These are phyloP conservation scores for Fusarium camptoceras DNA, from an alignment of 2,329 filamentous ascomycete genomes.

Conservation along the genomic window DNA sequence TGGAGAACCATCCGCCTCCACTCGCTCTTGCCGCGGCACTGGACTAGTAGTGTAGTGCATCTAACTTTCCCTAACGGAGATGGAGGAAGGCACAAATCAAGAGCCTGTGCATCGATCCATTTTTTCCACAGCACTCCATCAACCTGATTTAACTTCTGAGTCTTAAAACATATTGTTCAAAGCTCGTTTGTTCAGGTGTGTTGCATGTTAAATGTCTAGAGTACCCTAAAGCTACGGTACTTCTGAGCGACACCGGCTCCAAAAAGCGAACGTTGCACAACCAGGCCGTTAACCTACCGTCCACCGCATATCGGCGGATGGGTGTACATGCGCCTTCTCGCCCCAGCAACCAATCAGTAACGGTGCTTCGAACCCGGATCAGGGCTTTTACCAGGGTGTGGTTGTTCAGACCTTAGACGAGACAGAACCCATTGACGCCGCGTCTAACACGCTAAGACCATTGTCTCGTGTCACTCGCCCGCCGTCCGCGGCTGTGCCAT, in stretches of 20 bases:
- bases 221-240: neutral
- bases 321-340: slow-evolving; percentile 37
- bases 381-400: slow-evolving; percentile 25
- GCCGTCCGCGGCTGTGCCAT: slow-evolving; percentile 48
- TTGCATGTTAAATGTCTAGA: neutral
- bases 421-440: slow-evolving; percentile 48
- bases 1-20: slow-evolving; percentile 18
- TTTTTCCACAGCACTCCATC: slow-evolving; percentile 7
- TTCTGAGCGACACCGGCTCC: slow-evolving; percentile 15
- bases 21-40: slow-evolving; percentile 42
- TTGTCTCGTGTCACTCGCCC: slow-evolving; percentile 47
- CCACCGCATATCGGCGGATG: slow-evolving; percentile 42
- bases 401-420: slow-evolving; percentile 41
- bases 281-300: slow-evolving; percentile 23
- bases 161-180: neutral
- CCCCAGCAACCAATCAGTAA: slow-evolving; percentile 39
- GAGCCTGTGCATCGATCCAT: slow-evolving; percentile 2
- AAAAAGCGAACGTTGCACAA: slow-evolving; percentile 25
- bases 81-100: slow-evolving; percentile 6
- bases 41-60: neutral
- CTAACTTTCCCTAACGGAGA: neutral
- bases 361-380: neutral
- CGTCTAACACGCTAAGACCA: slow-evolving; percentile 49
- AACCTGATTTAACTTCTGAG: slow-evolving; percentile 10
- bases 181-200: neutral